Evolutionary conservation across 371 early-diverging fungal genomes (phyloP).

Genomic region (Parasitella parasitica): DNA sequence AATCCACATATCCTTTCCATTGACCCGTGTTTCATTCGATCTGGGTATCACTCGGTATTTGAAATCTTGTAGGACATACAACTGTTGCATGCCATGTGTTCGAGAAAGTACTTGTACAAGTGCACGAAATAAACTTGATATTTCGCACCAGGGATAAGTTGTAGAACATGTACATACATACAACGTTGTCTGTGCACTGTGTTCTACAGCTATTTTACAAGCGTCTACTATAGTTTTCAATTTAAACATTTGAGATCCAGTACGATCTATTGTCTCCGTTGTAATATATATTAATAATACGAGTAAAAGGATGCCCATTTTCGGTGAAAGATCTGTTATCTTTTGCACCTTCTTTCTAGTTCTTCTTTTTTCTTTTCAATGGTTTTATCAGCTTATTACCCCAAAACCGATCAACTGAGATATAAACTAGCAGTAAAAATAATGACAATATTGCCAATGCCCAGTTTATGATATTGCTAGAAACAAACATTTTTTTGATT

Average conservation of each 20-base stretch:
- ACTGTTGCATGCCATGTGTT: no score
- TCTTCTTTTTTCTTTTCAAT: background rate
- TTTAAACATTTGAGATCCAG: background rate
- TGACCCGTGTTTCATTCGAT: background rate
- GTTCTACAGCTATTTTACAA: background rate
- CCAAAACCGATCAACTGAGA: background rate
- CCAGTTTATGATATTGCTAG: background rate
- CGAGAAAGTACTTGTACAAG: background rate
- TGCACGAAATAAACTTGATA: background rate
- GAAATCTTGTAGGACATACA: background rate
- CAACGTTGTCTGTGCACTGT: background rate
- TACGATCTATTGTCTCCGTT: background rate
- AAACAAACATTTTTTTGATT: background rate
- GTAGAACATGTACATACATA: background rate
- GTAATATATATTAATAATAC: background rate
- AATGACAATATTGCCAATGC: background rate
- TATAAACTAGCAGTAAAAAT: background rate
- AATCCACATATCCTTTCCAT: background rate
- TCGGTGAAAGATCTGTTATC: background rate
- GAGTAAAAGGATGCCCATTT: background rate
- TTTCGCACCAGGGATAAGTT: background rate
- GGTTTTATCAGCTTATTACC: background rate
- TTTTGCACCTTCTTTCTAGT: background rate
- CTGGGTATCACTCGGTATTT: background rate
- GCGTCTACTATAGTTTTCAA: no score